Base-by-base conservation (phyloP, 495 filamentous ascomycete species). In the Lepraria neglecta region DNA sequence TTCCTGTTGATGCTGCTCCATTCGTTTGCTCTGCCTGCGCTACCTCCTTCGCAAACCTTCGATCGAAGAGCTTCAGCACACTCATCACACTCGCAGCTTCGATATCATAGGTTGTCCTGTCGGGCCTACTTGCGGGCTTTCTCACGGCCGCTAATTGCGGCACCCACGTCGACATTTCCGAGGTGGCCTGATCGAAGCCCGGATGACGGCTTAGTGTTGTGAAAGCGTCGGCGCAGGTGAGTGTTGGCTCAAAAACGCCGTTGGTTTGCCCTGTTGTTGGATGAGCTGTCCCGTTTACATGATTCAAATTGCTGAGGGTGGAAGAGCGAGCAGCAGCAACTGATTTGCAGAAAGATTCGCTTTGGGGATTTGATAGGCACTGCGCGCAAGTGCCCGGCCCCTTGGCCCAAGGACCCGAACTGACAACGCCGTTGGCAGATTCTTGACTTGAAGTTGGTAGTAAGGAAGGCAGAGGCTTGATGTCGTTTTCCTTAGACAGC, bases 71-170 rank as follows among this genome's bases (percentile, higher is more conserved):
- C 64, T 87, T 89, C 59, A 95, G 71, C 33, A 94, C 89, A 44
- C 85, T 84, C 86, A 92, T 91, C 30, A 95, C 89, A 69, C 87
- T 91, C 5, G 88, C 89, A 1, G 90, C 87, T 68, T 95, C 89
- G 10, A 95, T 85, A 69, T 92, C 87, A 65, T 90, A 83, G 6
- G 87, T 85, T 24, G 80, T 80, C 61, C 84, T 77, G 61, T 72
- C 69, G 2, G 63, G 47, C 58, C 71, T 52, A 0, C 24, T 52
- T 0, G 48, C 48, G 0, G 14, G 48, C 17, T 33, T 52, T 19
- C 48, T 66, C 11, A 85, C 75, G 15, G 87, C 84, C 64, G 84
- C 78, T 6, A 92, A 82, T 68, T 86, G 86, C 1, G 87, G 85
- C 52, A 94, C 73, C 85, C 89, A 92, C 0, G 79, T 82, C 1